These are phyloP conservation scores for Alternaria postmessia DNA, from an alignment of 2,329 filamentous ascomycete genomes.

Conservation along the genomic window DNA sequence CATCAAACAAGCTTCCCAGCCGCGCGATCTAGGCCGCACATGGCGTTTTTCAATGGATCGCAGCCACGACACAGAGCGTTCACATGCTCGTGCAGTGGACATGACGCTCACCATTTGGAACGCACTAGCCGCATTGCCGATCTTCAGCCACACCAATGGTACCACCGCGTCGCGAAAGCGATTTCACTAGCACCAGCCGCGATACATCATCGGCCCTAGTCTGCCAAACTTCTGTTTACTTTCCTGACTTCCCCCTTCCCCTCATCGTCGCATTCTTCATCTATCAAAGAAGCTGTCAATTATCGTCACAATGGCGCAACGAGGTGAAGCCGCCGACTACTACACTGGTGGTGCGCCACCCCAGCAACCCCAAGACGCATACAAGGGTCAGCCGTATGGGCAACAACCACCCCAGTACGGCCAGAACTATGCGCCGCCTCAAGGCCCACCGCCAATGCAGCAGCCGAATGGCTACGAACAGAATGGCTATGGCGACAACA, in stretches of 20 bases:
- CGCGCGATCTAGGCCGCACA: conserved; percentile 17
- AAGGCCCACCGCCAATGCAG: conserved; percentile 31
- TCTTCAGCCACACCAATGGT: conserved; percentile 27
- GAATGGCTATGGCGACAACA: conserved; percentile 52
- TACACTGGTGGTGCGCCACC: conserved; percentile 42
- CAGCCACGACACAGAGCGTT: conserved; percentile 24
- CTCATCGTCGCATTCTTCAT: conserved; percentile 5
- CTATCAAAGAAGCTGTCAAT: neutral
- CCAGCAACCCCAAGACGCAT: conserved; percentile 29
- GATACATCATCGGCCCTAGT: conserved; percentile 21
- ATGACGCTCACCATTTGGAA: conserved; percentile 10
- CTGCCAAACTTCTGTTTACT: conserved; percentile 9
- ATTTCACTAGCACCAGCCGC: conserved; percentile 20
- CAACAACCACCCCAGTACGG: conserved; percentile 44
- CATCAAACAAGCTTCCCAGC: conserved; percentile 10
- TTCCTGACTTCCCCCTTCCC: conserved; percentile 1
- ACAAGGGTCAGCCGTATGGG: conserved; percentile 34
- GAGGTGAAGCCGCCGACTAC: conserved; percentile 51
- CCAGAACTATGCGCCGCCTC: conserved; percentile 41
- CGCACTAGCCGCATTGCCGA: conserved; percentile 11
- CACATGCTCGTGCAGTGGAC: conserved; percentile 2
- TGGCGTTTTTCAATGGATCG: conserved; percentile 4
- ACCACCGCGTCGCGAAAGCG: conserved; percentile 3
- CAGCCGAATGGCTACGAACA: conserved; percentile 37
- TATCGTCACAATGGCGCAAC: conserved; percentile 39